phyloP scores from a whole-genome alignment of 2,329 filamentous ascomycete species.

The Pyricularia grisea region DNA sequence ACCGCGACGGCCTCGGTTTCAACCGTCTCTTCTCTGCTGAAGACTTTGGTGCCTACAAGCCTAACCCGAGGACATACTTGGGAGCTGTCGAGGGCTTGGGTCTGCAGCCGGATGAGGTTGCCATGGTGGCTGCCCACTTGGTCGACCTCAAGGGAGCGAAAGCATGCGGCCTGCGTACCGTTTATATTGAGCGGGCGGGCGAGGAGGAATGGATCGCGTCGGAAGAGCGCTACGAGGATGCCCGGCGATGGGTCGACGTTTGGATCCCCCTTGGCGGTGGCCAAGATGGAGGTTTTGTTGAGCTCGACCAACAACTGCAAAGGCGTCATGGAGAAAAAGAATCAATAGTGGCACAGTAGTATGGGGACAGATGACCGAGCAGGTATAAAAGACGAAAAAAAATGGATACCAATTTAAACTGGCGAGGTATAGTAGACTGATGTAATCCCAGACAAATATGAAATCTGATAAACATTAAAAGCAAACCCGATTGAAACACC shows the following conservation, averaged over 20 bases:
- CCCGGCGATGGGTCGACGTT: slow-evolving; percentile 55
- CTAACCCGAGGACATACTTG: slow-evolving; percentile 55
- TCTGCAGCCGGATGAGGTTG: slow-evolving; percentile 50
- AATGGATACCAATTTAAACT: neutral
- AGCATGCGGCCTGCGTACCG: slow-evolving; percentile 52
- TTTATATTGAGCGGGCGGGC: slow-evolving; percentile 60
- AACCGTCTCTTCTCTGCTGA: slow-evolving; percentile 59
- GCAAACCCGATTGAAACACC: neutral
- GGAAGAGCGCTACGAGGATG: slow-evolving; percentile 22
- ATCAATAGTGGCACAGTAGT: neutral
- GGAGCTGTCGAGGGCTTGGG: slow-evolving; percentile 55
- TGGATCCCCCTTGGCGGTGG: slow-evolving; percentile 37
- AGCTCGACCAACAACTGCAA: slow-evolving; percentile 28
- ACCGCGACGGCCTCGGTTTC: slow-evolving; percentile 50
- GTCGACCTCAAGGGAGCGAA: slow-evolving; percentile 59
- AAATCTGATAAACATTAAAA: neutral
- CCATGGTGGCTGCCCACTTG: slow-evolving; percentile 71
- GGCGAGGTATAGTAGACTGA: neutral
- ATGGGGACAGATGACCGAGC: neutral
- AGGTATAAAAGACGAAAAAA: neutral
- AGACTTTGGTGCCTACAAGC: slow-evolving; percentile 69
- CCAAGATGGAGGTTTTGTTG: slow-evolving; percentile 38
- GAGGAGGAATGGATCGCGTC: slow-evolving; percentile 53
- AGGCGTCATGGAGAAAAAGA: neutral
- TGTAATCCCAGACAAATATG: neutral